Percentiles rank a stretch among this genome's conserved stretches.
phyloP scores from a whole-genome alignment of 139 green algal species.

The Bryopsis sp. region DNA sequence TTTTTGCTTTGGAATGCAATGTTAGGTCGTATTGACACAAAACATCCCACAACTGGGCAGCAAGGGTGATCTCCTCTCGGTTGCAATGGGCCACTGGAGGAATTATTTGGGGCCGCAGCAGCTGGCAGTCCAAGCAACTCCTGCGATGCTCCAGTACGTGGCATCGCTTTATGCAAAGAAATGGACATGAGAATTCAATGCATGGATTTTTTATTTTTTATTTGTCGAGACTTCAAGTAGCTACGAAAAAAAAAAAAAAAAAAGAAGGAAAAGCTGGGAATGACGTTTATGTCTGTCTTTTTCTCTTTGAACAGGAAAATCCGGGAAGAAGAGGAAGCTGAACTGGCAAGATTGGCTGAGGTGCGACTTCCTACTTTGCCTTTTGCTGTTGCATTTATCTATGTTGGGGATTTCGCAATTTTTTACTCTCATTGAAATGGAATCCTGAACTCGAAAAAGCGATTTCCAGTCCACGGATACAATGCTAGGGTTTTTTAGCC shows the following conservation, averaged over 20 bases:
- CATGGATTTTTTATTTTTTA: constrained; percentile 17
- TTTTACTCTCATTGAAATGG: no score
- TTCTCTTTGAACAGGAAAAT: no score
- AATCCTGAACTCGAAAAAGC: no score
- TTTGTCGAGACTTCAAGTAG: no score
- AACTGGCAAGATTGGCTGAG: constrained; percentile 33
- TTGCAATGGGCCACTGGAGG: constrained; percentile 78
- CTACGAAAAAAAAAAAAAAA: no score
- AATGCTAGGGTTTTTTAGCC: no score
- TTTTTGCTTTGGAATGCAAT: no score
- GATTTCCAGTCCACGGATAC: no score
- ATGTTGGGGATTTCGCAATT: no score
- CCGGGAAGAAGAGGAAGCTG: constrained; percentile 45
- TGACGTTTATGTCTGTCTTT: no score
- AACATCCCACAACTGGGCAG: constrained; percentile 46
- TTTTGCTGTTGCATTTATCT: no score
- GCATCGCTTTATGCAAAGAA: background rate
- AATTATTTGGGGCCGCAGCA: constrained; percentile 77
- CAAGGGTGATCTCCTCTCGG: constrained; percentile 56
- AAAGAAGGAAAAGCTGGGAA: no score
- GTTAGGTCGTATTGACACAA: constrained; percentile 52
- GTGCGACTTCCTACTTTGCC: constrained; percentile 13
- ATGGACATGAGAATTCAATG: background rate
- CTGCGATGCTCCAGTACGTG: constrained; percentile 62
- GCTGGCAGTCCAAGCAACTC: constrained; percentile 59